These are phyloP conservation scores for Lasiosphaeria miniovina DNA, from an alignment of 495 filamentous ascomycete genomes.

Conservation along the genomic window DNA sequence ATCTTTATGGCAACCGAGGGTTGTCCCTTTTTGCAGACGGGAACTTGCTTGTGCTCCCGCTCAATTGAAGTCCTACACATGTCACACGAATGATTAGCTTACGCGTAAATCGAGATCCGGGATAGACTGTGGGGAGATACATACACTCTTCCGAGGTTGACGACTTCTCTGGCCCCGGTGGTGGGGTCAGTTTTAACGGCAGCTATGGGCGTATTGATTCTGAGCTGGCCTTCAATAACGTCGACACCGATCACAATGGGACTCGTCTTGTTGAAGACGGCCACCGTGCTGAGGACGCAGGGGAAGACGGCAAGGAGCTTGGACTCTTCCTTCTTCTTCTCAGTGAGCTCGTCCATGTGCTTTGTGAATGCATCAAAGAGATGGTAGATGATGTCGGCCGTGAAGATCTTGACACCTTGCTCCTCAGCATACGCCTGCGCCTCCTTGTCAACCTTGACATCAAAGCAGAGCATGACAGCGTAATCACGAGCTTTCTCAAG, in stretches of 20 bases:
- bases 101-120: conserved; percentile 8
- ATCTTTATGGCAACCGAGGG: conserved; percentile 98
- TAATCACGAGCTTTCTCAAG: conserved; percentile 93
- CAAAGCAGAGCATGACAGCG: conserved; percentile 99
- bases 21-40: conserved; percentile 88
- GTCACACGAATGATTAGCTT: conserved; percentile 8
- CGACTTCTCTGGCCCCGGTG: conserved; percentile 76
- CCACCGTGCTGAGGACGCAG: conserved; percentile 81
- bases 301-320: conserved; percentile 97
- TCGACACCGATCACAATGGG: conserved; percentile 97
- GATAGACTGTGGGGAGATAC: conserved; percentile 34
- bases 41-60: conserved; percentile 93
- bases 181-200: conserved; percentile 76
- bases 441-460: conserved; percentile 98
- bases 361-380: conserved; percentile 95
- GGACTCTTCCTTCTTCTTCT: conserved; percentile 92
- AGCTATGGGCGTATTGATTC: conserved; percentile 81
- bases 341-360: conserved; percentile 80
- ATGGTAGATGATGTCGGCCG: conserved; percentile 98
- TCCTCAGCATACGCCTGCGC: conserved; percentile 88
- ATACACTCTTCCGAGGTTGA: conserved; percentile 92
- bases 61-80: conserved; percentile 77
- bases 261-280: conserved; percentile 97
- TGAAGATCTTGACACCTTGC: conserved; percentile 96
- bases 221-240: conserved; percentile 83